Conservation (phyloP, 176 grass and related monocot species). For the Melocanna baccifera region DNA sequence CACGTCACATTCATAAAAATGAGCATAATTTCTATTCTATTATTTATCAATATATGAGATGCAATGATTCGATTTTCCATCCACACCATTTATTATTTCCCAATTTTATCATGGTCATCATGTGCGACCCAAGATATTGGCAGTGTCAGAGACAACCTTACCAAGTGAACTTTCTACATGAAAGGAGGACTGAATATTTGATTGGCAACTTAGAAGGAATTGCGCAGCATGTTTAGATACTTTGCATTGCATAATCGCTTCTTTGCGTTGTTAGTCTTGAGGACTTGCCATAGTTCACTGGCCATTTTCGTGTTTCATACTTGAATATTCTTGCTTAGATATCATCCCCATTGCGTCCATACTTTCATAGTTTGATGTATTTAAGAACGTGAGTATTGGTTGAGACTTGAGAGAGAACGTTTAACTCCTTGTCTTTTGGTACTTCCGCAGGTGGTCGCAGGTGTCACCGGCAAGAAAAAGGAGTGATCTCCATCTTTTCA, state of each 20-base stretch:
- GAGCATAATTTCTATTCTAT: not conserved
- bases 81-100: not conserved
- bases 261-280: not conserved
- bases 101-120: not conserved
- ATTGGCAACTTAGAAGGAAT: not conserved
- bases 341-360: not conserved
- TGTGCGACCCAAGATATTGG: not conserved
- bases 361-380: not conserved
- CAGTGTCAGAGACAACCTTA: not conserved
- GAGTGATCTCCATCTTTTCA: too few species aligned
- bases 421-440: slow-evolving; percentile 3
- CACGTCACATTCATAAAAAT: not conserved
- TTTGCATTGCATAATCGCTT: not conserved
- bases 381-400: not conserved
- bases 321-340: not conserved
- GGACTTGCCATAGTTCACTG: not conserved
- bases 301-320: not conserved
- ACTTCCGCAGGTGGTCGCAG: too few species aligned
- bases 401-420: not conserved
- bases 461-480: too few species aligned
- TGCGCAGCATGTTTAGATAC: not conserved
- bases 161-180: not conserved
- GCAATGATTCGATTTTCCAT: not conserved
- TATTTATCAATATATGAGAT: not conserved
- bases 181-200: not conserved